Evolutionary conservation across 768 basidiomycete genomes (phyloP), one percentile per base, ranked within the genome.

Genomic region (Sarcomyxa edulis): DNA sequence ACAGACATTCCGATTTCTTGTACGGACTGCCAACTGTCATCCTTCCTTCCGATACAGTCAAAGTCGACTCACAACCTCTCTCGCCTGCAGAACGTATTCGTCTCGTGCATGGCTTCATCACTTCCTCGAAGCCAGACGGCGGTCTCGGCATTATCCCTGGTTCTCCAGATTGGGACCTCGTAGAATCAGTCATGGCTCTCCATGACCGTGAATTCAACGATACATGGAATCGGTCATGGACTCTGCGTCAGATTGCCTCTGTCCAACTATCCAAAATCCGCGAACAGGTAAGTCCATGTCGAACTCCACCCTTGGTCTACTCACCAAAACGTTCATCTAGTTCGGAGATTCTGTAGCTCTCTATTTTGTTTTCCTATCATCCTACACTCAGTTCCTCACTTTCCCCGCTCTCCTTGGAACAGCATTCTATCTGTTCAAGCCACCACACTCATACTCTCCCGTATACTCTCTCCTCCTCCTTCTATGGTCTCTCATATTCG

Each of bases 351-450:
- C 78, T 1, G 64, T 92, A 11, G 88, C 90, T 2, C 72, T 91
- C 24, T 94, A 99, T 63, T 97, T 94, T 60, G 75, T 78, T 34
- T 96, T 95, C 66, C 72, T 97, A 12, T 74, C 78, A 5, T 77
- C 80, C 30, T 97, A 97, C 63, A 85, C 93, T 0, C 73, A 75
- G 30, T 79, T 82, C 23, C 78, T 98, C 30, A 50, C 82, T 16
- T 76, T 91, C 48, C 87, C 93, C 3, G 79, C 92, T 2, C 54
- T 61, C 11, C 64, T 90, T 27, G 92, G 93, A 1, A 49, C 79
- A 32, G 35, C 75, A 14, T 83, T 80, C 55, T 90, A 80, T 64
- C 72, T 79, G 60, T 71, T 85, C 51, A 74, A 77, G 19, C 69
- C 72, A 1, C 74, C 83, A 0, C 97, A 92, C 60, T 83, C 83